Percentiles rank a stretch among this genome's conserved stretches.
phyloP scores from a whole-genome alignment of 2,329 filamentous ascomycete species.

The Rhynchosporium agropyri region DNA sequence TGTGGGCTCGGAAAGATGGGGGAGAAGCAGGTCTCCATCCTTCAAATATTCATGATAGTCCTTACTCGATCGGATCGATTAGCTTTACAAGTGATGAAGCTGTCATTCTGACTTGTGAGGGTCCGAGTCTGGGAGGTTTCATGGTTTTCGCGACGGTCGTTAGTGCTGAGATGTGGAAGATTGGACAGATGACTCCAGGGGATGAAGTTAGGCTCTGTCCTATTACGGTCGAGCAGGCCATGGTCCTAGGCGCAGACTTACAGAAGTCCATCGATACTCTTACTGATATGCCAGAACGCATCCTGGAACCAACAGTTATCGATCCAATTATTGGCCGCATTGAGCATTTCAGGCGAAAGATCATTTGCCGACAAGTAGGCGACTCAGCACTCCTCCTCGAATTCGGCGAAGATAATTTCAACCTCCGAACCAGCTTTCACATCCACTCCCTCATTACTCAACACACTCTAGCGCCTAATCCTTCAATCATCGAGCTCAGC shows the following conservation, averaged over 20 bases:
- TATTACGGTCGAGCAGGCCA: constrained; percentile 6
- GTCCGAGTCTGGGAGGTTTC: constrained; percentile 15
- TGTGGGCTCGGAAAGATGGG: constrained; percentile 14
- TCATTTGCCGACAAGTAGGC: constrained; percentile 17
- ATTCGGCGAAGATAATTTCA: constrained; percentile 9
- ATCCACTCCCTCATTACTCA: constrained; percentile 9
- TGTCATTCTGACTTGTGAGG: constrained; percentile 17
- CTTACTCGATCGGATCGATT: constrained; percentile 15
- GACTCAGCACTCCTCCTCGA: constrained; percentile 15
- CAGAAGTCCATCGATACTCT: constrained; percentile 2
- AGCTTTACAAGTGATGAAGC: constrained; percentile 18
- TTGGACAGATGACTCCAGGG: constrained; percentile 17
- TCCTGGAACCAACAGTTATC: not conserved
- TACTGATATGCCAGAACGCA: not conserved
- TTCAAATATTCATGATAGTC: constrained; percentile 18
- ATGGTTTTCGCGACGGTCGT: constrained; percentile 15
- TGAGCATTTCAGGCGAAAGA: not conserved
- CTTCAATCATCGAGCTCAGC: constrained; percentile 9
- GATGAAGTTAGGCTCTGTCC: constrained; percentile 14
- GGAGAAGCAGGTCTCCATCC: constrained; percentile 18
- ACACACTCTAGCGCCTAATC: not conserved
- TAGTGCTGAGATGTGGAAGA: constrained; percentile 16
- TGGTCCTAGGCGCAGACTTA: not conserved
- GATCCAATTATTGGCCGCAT: constrained; percentile 12
- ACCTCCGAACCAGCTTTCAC: constrained; percentile 17